A percentile compares a stretch with the other conserved stretches of the same genome.
Conservation (phyloP, 805 yeast genomes). For the Hanseniaspora guilliermondii region DNA sequence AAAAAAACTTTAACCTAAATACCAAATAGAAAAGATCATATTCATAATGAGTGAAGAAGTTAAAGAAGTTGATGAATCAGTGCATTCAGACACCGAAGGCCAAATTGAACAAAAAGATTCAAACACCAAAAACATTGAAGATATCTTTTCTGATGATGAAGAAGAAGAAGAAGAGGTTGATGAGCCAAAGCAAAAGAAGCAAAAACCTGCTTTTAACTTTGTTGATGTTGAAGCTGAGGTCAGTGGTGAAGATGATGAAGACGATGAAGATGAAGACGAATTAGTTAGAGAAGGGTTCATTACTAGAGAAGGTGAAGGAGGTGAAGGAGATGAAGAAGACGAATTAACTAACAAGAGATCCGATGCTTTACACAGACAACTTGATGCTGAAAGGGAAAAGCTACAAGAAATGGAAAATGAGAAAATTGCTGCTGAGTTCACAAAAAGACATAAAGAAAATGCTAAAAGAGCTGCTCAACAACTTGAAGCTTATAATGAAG, state of each 20-base stretch:
- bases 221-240: conserved; percentile 98
- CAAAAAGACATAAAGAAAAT: conserved; percentile 51
- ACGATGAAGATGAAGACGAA: conserved; percentile 89
- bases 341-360: conserved; percentile 36
- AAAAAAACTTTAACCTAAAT: too few relatives aligned
- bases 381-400: conserved; percentile 76
- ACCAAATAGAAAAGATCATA: too few relatives aligned
- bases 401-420: conserved; percentile 92
- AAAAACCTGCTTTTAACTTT: conserved; percentile 61
- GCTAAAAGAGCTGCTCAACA: conserved; percentile 74
- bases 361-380: conserved; percentile 80
- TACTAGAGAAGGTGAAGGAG: conserved; percentile 48
- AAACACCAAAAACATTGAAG: conserved; percentile 33
- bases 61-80: neutral
- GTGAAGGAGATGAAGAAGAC: conserved; percentile 47
- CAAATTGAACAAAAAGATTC: conserved; percentile 18
- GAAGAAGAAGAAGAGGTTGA: conserved; percentile 50
- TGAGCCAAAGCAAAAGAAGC: conserved; percentile 34
- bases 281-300: conserved; percentile 71
- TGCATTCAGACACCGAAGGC: neutral
- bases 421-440: conserved; percentile 77
- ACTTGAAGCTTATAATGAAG: conserved; percentile 62
- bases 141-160: conserved; percentile 33
- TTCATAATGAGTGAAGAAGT: conserved; percentile 2
- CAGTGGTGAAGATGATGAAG: conserved; percentile 86